Conservation (phyloP, 2,329 filamentous ascomycete genomes). For the Fusarium pseudoanthophilum region DNA sequence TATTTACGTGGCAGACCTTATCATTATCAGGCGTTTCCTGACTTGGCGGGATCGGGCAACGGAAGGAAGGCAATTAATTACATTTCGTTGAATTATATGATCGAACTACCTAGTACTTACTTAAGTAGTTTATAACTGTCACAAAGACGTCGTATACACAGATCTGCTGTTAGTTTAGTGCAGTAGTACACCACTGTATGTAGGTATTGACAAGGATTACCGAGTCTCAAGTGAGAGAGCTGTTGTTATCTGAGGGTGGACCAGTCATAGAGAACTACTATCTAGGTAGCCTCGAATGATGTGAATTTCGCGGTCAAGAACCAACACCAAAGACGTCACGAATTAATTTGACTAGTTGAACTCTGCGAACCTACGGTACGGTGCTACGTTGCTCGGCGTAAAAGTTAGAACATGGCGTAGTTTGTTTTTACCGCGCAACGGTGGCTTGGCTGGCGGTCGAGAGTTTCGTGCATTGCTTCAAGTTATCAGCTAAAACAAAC, state of each 20-base stretch:
- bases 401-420: not conserved
- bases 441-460: conserved; percentile 27
- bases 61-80: not conserved
- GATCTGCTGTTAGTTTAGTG: not conserved
- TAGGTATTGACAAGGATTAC: not conserved
- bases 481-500: conserved; percentile 3
- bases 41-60: not conserved
- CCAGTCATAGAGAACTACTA: not conserved
- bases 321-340: conserved; percentile 27
- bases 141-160: not conserved
- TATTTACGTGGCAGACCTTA: not conserved
- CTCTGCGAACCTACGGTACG: not conserved
- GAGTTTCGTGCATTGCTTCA: conserved; percentile 20
- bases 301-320: conserved; percentile 26
- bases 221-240: not conserved
- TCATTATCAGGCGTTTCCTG: not conserved
- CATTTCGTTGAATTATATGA: not conserved
- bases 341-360: not conserved
- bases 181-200: not conserved
- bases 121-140: not conserved
- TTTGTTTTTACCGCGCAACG: conserved; percentile 4
- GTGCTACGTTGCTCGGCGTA: not conserved
- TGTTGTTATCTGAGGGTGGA: not conserved
- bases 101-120: not conserved
- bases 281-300: not conserved